Evolutionary conservation across 2,329 filamentous ascomycete species (phyloP).

Genomic region (Diatrype stigma): DNA sequence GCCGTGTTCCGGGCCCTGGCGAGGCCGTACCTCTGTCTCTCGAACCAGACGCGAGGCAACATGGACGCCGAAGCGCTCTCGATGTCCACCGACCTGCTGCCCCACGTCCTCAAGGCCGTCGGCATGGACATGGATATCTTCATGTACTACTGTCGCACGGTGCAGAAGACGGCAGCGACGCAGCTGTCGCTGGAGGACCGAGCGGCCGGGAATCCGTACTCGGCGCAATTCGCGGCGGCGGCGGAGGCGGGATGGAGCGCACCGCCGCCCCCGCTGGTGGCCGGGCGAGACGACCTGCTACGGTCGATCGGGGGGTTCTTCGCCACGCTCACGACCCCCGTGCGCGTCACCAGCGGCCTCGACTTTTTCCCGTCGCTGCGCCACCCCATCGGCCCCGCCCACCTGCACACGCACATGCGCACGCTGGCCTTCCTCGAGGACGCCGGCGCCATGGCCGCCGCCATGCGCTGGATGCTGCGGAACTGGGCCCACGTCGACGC

Average conservation of each 20-base stretch:
- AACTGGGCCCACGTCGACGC: conserved; percentile 35
- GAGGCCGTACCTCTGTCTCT: conserved; percentile 25
- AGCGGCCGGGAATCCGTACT: not conserved
- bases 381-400: conserved; percentile 39
- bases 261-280: conserved; percentile 7
- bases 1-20: conserved; percentile 36
- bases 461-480: conserved; percentile 56
- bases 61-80: conserved; percentile 27
- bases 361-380: conserved; percentile 31
- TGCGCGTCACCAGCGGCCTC: conserved; percentile 13
- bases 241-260: conserved; percentile 1
- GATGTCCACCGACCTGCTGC: conserved; percentile 28
- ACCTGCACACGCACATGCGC: conserved; percentile 58
- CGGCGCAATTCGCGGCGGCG: not conserved
- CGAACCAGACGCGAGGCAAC: conserved; percentile 15
- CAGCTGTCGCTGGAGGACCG: conserved; percentile 10
- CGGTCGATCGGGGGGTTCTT: conserved; percentile 13
- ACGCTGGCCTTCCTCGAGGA: conserved; percentile 60
- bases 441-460: conserved; percentile 49
- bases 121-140: conserved; percentile 34
- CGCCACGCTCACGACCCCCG: conserved; percentile 21
- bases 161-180: conserved; percentile 26
- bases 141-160: conserved; percentile 30
- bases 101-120: conserved; percentile 21
- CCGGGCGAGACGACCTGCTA: conserved; percentile 4